These are phyloP conservation scores for Paramarasmius palmivorus DNA, from an alignment of 1,284 basidiomycete species.

Conservation along the genomic window DNA sequence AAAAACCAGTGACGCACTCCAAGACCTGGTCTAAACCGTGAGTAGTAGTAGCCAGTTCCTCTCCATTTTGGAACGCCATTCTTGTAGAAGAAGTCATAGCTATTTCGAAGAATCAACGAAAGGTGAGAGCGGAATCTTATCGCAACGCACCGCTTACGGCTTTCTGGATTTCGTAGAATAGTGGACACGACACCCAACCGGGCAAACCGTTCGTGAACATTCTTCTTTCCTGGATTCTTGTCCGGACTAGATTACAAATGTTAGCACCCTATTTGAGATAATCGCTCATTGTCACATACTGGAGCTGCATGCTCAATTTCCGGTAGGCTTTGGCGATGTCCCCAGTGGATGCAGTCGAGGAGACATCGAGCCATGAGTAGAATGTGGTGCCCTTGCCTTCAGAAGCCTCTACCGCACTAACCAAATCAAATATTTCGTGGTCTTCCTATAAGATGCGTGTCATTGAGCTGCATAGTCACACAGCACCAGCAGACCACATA, in stretches of 20 bases:
- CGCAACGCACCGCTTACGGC: slow-evolving; percentile 70
- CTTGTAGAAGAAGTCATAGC: slow-evolving; percentile 91
- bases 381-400: slow-evolving; percentile 92
- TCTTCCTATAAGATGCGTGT: slow-evolving; percentile 60
- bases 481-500: slow-evolving; percentile 20
- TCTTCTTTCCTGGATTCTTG: slow-evolving; percentile 85
- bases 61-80: slow-evolving; percentile 90
- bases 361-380: slow-evolving; percentile 83
- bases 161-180: slow-evolving; percentile 77
- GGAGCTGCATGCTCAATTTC: slow-evolving; percentile 84
- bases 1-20: slow-evolving; percentile 46
- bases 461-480: slow-evolving; percentile 15
- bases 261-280: neutral
- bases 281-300: slow-evolving; percentile 54
- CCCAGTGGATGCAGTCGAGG: slow-evolving; percentile 63
- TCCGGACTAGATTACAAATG: slow-evolving; percentile 69
- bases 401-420: slow-evolving; percentile 75
- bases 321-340: slow-evolving; percentile 89
- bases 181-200: slow-evolving; percentile 83
- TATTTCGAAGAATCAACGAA: slow-evolving; percentile 22
- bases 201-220: slow-evolving; percentile 84
- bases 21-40: slow-evolving; percentile 88
- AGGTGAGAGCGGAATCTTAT: neutral
- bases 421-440: slow-evolving; percentile 96
- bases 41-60: slow-evolving; percentile 89